These are phyloP conservation scores for Colletotrichum siamense DNA, from an alignment of 2,329 filamentous ascomycete genomes.

Conservation along the genomic window DNA sequence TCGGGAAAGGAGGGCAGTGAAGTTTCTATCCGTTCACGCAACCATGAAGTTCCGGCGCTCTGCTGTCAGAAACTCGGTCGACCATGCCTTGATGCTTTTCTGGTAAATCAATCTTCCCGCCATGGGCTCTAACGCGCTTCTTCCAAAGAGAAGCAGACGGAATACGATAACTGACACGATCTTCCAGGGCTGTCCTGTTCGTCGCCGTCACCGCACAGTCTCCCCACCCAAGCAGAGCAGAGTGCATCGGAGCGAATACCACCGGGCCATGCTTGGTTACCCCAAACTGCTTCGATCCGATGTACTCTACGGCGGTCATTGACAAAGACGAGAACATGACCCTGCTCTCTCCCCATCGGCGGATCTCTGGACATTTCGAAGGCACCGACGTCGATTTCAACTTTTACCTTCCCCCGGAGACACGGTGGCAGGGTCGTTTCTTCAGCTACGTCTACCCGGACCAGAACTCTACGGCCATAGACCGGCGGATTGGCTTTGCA, in stretches of 20 bases:
- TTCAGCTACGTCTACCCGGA: constrained; percentile 26
- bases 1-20: not conserved
- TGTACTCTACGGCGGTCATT: not conserved
- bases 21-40: not conserved
- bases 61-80: not conserved
- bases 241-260: not conserved
- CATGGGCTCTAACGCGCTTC: not conserved
- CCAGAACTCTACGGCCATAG: constrained; percentile 9
- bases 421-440: constrained; percentile 22
- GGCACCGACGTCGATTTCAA: constrained; percentile 25
- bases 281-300: not conserved
- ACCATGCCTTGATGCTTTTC: not conserved
- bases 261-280: not conserved
- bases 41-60: not conserved
- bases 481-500: constrained; percentile 19
- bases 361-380: constrained; percentile 23
- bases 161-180: not conserved
- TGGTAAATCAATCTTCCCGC: not conserved
- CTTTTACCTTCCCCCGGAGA: constrained; percentile 24
- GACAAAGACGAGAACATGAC: not conserved
- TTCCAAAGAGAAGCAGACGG: rapidly evolving
- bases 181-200: not conserved
- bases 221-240: rapidly evolving
- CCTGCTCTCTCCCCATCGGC: constrained; percentile 16
- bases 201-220: not conserved